phyloP scores from a whole-genome alignment of 345 rosid genomes.

The Linum usitatissimum region DNA sequence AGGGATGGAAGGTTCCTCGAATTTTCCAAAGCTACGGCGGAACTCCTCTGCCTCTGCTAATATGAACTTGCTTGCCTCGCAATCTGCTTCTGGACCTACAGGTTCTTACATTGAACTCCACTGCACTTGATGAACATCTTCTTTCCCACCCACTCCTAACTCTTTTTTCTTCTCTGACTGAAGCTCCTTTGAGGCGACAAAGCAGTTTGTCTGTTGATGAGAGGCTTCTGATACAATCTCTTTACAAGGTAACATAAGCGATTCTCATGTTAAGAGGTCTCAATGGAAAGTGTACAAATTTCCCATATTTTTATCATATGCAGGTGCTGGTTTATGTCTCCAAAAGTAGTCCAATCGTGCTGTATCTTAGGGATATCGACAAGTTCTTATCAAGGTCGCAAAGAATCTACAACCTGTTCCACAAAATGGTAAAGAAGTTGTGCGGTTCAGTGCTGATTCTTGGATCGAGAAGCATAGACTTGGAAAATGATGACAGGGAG shows the following conservation, averaged over 20 bases:
- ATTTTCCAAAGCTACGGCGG: slow-evolving; percentile 45
- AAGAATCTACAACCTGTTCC: neutral
- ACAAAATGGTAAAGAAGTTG: neutral
- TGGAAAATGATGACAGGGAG: neutral
- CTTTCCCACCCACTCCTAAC: neutral
- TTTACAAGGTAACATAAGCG: slow-evolving; percentile 51
- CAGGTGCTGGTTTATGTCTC: neutral
- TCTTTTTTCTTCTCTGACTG: slow-evolving; percentile 3
- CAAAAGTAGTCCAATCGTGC: neutral
- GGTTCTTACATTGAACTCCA: slow-evolving; percentile 22
- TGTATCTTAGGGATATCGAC: slow-evolving; percentile 4
- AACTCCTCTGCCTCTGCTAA: slow-evolving; percentile 64
- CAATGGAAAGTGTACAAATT: too few relatives aligned
- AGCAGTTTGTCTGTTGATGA: slow-evolving; percentile 83
- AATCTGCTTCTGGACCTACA: slow-evolving; percentile 29
- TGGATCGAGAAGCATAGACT: neutral
- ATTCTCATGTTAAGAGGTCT: too few relatives aligned
- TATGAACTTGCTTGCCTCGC: slow-evolving; percentile 40
- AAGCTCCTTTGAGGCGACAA: slow-evolving; percentile 53
- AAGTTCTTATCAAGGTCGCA: neutral
- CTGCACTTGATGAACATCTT: too few relatives aligned
- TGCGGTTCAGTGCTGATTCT: slow-evolving; percentile 4
- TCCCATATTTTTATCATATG: too few relatives aligned
- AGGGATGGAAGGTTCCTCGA: slow-evolving; percentile 34
- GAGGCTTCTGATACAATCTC: slow-evolving; percentile 66